Evolutionary conservation across 1,139 yeast species (phyloP), one percentile per base, ranked within the genome.

Genomic region (Blastobotrys proliferans): DNA sequence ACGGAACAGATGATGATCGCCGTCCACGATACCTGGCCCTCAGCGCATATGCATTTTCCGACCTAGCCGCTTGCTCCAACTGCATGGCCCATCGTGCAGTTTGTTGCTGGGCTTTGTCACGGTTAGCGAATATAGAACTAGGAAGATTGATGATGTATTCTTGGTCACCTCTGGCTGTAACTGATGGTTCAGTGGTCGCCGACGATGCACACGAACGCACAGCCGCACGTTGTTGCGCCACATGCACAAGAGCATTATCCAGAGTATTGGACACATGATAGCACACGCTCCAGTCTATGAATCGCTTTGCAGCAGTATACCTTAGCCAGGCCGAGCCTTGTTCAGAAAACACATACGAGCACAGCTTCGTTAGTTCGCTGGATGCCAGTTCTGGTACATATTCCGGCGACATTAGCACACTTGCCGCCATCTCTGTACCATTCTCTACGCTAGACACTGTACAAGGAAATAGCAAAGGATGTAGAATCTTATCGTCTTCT

Each of bases 311-410:
- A 8, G 63, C 51, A 6, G 46, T 41, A 39, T 55, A 56, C 9
- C 63, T 46, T 13, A 58, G 50, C 62, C 61, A 57, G 2, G 60
- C 52, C 2, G 62, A 50, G 2, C 62, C 62, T 16, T 56, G 53
- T 31, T 53, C 58, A n/a, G 60, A 56, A 21, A 58, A 54, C 5
- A 57, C 44, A 38, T 51, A 51, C 10, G 46, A 39, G 21, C 55
- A 50, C 3, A 58, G 49, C 20, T 43, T 45, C 8, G 39, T 35
- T 24, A 58, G 44, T 17, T 58, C 61, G 6, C 58, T 51, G 3
- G 45, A 26, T 10, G 45, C 46, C 22, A 58, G 38, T 17, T 49
- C 48, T 3, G 60, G 53, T 16, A 43, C 43, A 27, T 57, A 55
- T 22, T 51, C 53, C 3, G 59, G 51, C 11, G 55, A 45, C 61